Conservation (phyloP, 768 basidiomycete genomes). For the Galerina sulciceps region DNA sequence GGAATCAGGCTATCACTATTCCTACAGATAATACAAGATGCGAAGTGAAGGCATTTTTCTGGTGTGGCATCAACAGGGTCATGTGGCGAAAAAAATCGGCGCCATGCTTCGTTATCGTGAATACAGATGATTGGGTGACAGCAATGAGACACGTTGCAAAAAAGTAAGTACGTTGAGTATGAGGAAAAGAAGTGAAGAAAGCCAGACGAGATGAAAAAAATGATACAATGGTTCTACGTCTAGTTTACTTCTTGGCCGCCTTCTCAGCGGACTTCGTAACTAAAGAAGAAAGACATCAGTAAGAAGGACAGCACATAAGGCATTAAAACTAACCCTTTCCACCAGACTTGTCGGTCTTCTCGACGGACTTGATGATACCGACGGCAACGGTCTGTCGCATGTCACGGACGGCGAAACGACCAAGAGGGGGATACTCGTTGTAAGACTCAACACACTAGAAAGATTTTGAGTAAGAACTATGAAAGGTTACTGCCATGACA, state of each 20-base stretch:
- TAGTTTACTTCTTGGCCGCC: constrained; percentile 91
- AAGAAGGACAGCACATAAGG: neutral
- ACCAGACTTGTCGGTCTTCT: constrained; percentile 87
- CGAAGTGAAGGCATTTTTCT: constrained; percentile 17
- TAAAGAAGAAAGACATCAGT: constrained; percentile 25
- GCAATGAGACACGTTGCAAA: constrained; percentile 34
- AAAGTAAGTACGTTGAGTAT: constrained; percentile 37
- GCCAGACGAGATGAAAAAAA: constrained; percentile 55
- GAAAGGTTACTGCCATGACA: constrained; percentile 16
- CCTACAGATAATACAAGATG: constrained; percentile 25
- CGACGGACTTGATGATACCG: constrained; percentile 97
- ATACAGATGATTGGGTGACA: constrained; percentile 46
- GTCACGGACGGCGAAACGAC: constrained; percentile 99
- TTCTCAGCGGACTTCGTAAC: constrained; percentile 97
- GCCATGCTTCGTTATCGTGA: constrained; percentile 34
- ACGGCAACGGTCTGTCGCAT: constrained; percentile 99
- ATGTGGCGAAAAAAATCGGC: constrained; percentile 26
- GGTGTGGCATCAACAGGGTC: constrained; percentile 14
- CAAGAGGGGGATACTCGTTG: constrained; percentile 98
- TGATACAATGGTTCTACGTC: constrained; percentile 74
- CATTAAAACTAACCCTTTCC: constrained; percentile 71
- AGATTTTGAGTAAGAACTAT: neutral
- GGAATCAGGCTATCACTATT: constrained; percentile 21
- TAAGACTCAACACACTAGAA: constrained; percentile 65
- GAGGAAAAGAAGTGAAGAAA: constrained; percentile 48